phyloP scores from a whole-genome alignment of 441 rosid genomes.

The Omphalea diandra region DNA sequence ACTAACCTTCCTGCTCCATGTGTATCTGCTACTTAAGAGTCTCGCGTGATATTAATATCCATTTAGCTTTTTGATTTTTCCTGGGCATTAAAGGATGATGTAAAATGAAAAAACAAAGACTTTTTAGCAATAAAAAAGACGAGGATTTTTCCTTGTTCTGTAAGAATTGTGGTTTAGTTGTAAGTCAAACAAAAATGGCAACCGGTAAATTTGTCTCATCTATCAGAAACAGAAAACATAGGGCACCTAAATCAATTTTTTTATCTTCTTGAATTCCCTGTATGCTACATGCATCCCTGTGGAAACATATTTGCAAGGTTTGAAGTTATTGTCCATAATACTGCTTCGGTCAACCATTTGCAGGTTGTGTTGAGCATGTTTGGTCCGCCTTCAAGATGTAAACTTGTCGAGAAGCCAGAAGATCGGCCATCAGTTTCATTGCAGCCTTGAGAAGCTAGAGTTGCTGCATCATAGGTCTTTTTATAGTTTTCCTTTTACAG shows the following conservation, averaged over 20 bases:
- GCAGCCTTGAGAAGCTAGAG: conserved; percentile 31
- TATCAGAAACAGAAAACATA: background rate
- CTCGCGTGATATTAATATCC: background rate
- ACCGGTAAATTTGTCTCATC: background rate
- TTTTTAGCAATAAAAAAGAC: too few relatives aligned
- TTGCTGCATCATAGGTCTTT: conserved; percentile 4
- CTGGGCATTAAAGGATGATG: background rate
- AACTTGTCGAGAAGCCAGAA: conserved; percentile 57
- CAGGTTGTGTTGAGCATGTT: conserved; percentile 92
- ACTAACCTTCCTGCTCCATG: background rate
- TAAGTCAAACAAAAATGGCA: background rate
- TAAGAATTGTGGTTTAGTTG: background rate
- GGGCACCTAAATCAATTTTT: background rate
- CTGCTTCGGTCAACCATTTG: conserved; percentile 3
- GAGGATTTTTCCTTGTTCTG: too few relatives aligned
- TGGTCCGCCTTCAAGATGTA: conserved; percentile 91
- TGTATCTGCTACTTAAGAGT: too few relatives aligned
- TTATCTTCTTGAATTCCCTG: too few relatives aligned
- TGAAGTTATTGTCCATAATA: background rate
- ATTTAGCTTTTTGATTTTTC: background rate
- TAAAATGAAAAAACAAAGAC: too few relatives aligned
- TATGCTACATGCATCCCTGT: background rate
- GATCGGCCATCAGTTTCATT: conserved; percentile 63
- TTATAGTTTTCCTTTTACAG: background rate
- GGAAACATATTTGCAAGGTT: background rate